phyloP scores from a whole-genome alignment of 108 stramenopile genomes.

The Fragilariopsis cylindrus region DNA sequence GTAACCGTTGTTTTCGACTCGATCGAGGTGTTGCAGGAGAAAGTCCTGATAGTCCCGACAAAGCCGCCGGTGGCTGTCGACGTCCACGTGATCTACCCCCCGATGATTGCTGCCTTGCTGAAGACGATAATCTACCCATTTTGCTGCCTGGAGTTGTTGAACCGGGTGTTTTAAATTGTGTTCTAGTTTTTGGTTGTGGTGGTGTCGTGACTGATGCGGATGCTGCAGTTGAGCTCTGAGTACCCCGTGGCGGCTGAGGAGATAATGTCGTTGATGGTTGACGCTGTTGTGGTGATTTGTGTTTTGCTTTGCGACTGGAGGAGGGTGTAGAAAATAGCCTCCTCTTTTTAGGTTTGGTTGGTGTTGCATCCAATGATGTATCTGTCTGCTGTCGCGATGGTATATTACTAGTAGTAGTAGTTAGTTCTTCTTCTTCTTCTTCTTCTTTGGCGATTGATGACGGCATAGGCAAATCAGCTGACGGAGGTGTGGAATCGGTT shows the following conservation, averaged over 20 bases:
- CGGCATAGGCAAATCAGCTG: not conserved
- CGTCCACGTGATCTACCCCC: not conserved
- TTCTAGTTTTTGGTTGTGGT: not conserved
- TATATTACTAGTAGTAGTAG: not conserved
- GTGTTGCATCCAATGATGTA: not conserved
- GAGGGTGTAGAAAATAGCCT: constrained; percentile 15
- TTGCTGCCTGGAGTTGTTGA: not conserved
- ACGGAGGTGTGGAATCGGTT: constrained; percentile 10
- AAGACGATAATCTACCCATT: not conserved
- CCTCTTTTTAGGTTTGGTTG: constrained; percentile 13
- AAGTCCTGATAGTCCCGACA: constrained; percentile 2
- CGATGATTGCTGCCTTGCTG: not conserved
- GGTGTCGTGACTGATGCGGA: not conserved
- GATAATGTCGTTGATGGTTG: not conserved
- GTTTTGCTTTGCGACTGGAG: not conserved
- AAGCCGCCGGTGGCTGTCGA: not conserved
- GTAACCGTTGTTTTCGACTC: not conserved
- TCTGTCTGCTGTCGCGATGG: constrained; percentile 2
- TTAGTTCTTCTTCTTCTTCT: not conserved
- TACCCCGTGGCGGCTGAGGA: not conserved
- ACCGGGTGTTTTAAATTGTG: constrained; percentile 5
- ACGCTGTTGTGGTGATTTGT: not conserved
- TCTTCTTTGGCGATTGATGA: not conserved
- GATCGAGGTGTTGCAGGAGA: constrained; percentile 13
- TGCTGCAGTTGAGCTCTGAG: not conserved